A percentile compares a stretch with the other conserved stretches of the same genome.
phyloP scores from a whole-genome alignment of 2,329 filamentous ascomycete species.

The Neopestalotiopsis sp. region DNA sequence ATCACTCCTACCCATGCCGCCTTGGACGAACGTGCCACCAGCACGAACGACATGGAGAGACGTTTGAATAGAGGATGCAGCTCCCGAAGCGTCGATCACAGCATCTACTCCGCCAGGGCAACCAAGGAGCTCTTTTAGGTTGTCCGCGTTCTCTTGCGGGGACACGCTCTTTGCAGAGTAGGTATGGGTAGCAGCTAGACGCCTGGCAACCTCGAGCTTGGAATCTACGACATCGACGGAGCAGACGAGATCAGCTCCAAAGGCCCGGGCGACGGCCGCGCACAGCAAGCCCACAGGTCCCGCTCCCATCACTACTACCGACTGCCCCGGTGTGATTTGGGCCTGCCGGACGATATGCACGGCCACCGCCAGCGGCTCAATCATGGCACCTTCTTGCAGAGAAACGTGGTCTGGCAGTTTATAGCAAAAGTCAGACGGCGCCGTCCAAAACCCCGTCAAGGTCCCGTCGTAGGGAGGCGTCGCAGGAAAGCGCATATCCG shows the following conservation, averaged over 20 bases:
- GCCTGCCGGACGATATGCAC: constrained; percentile 85
- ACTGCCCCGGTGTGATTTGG: constrained; percentile 72
- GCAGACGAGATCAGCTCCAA: constrained; percentile 83
- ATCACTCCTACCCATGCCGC: constrained; percentile 87
- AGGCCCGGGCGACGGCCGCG: constrained; percentile 82
- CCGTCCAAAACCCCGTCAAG: constrained; percentile 81
- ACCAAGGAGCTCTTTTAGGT: constrained; percentile 66
- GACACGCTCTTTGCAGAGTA: constrained; percentile 67
- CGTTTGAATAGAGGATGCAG: constrained; percentile 78
- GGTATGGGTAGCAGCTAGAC: constrained; percentile 74
- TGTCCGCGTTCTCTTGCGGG: constrained; percentile 77
- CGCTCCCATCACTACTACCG: constrained; percentile 84
- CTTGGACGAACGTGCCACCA: constrained; percentile 82
- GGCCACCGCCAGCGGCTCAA: constrained; percentile 87
- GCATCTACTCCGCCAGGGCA: constrained; percentile 74
- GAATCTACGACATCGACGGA: constrained; percentile 84
- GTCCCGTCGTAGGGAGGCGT: constrained; percentile 93
- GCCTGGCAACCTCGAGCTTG: constrained; percentile 78
- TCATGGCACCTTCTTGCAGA: constrained; percentile 85
- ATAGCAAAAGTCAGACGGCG: constrained; percentile 92
- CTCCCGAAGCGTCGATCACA: constrained; percentile 82
- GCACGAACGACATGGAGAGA: constrained; percentile 72
- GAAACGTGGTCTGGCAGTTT: constrained; percentile 80
- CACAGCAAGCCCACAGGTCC: constrained; percentile 88
- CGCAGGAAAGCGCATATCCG: constrained; percentile 87